phyloP scores from a whole-genome alignment of 306 rosid species.

The Prunus mongolica region DNA sequence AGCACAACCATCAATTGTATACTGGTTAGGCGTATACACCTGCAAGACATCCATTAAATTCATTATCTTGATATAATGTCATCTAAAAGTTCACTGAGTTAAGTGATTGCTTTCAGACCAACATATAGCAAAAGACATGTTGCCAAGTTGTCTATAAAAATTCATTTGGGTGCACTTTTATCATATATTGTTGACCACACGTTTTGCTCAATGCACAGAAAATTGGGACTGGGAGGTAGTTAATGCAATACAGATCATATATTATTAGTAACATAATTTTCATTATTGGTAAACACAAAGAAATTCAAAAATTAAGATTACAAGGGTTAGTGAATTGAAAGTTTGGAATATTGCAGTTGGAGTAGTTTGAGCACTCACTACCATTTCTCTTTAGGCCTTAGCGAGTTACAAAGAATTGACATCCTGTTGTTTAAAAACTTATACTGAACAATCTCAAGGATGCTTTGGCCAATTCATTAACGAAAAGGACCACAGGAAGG shows the following conservation, averaged over 20 bases:
- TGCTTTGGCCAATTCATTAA: background rate
- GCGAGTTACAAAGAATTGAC: background rate
- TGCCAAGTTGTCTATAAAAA: background rate
- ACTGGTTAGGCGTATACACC: background rate
- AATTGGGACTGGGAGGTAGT: background rate
- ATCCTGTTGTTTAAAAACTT: background rate
- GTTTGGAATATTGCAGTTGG: background rate
- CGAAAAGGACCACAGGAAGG: background rate
- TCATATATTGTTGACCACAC: background rate
- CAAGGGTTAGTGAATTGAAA: background rate
- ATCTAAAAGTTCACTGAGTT: background rate
- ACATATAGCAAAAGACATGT: background rate
- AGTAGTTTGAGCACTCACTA: background rate
- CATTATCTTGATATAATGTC: background rate
- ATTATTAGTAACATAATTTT: background rate
- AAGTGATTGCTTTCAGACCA: background rate
- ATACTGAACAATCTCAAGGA: background rate
- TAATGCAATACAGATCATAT: background rate
- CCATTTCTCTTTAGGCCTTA: too few relatives aligned
- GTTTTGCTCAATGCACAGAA: background rate
- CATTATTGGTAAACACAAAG: background rate
- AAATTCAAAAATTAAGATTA: background rate
- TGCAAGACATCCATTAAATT: conserved; percentile 10
- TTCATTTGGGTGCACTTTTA: background rate
- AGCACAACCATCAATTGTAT: conserved; percentile 30